Percentiles rank a stretch among this genome's conserved stretches.
These are phyloP conservation scores for Heracleum sosnowskyi DNA, from an alignment of 129 eudicot species.

Conservation along the genomic window DNA sequence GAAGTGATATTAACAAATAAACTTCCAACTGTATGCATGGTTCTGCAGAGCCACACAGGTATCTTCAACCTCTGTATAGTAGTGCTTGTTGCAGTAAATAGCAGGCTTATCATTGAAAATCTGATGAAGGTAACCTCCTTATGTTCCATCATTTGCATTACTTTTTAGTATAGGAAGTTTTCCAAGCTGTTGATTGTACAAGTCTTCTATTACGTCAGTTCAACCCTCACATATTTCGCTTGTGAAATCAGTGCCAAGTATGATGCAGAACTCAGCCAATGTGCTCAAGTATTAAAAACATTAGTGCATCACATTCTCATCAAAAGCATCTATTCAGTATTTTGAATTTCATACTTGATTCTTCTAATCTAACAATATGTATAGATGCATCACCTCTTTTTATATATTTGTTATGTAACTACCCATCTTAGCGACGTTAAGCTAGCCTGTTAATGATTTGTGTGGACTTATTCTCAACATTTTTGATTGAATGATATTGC, in stretches of 20 bases:
- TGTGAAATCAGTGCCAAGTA: not conserved
- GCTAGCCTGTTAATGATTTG: not conserved
- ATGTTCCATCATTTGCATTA: no score
- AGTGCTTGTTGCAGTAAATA: conserved; percentile 95
- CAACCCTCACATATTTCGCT: not conserved
- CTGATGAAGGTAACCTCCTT: conserved; percentile 83
- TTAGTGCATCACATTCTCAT: not conserved
- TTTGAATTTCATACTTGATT: not conserved
- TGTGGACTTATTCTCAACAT: not conserved
- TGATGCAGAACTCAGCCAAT: not conserved
- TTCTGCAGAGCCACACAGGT: conserved; percentile 89
- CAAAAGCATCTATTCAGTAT: not conserved
- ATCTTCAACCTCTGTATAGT: conserved; percentile 94
- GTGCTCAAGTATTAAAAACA: not conserved
- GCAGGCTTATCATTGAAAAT: conserved; percentile 92
- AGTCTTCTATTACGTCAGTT: no score
- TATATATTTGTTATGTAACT: not conserved
- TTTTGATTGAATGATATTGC: not conserved
- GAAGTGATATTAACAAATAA: not conserved
- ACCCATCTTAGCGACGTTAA: not conserved
- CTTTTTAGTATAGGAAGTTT: no score
- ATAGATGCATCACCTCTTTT: not conserved
- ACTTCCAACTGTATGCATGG: not conserved
- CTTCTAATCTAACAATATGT: not conserved
- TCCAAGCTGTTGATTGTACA: no score